phyloP scores from a whole-genome alignment of 352 stramenopile genomes.

The Phytophthora pisi region DNA sequence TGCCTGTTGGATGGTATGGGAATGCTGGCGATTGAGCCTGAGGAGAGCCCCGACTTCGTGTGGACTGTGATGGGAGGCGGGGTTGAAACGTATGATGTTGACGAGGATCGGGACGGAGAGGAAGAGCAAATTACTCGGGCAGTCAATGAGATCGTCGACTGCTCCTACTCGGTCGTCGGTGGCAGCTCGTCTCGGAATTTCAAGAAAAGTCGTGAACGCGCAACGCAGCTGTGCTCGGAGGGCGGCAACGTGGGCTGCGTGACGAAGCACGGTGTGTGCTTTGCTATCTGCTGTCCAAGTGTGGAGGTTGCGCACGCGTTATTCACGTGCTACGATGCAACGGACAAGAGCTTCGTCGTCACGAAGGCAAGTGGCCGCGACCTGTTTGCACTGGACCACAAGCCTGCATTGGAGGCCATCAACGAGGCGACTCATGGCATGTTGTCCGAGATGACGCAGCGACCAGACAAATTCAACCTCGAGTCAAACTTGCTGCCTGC shows the following conservation, averaged over 20 bases:
- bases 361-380: conserved; percentile 68
- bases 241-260: conserved; percentile 63
- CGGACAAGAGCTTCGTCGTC: conserved; percentile 69
- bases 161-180: conserved; percentile 67
- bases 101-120: conserved; percentile 50
- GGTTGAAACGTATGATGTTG: conserved; percentile 49
- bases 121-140: conserved; percentile 72
- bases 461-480: conserved; percentile 68
- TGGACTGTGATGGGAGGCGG: conserved; percentile 64
- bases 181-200: conserved; percentile 50
- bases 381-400: conserved; percentile 69
- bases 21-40: conserved; percentile 74
- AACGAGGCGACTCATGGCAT: conserved; percentile 81
- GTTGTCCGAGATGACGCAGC: conserved; percentile 64
- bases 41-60: conserved; percentile 80
- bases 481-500: conserved; percentile 68
- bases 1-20: conserved; percentile 72
- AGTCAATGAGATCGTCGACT: conserved; percentile 80
- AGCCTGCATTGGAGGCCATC: conserved; percentile 71
- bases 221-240: conserved; percentile 82
- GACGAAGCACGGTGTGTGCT: conserved; percentile 70
- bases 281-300: conserved; percentile 80
- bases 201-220: conserved; percentile 31
- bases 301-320: conserved; percentile 79
- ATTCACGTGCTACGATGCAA: conserved; percentile 87